Evolutionary conservation across 768 basidiomycete genomes (phyloP).

Genomic region (Mycena venus): DNA sequence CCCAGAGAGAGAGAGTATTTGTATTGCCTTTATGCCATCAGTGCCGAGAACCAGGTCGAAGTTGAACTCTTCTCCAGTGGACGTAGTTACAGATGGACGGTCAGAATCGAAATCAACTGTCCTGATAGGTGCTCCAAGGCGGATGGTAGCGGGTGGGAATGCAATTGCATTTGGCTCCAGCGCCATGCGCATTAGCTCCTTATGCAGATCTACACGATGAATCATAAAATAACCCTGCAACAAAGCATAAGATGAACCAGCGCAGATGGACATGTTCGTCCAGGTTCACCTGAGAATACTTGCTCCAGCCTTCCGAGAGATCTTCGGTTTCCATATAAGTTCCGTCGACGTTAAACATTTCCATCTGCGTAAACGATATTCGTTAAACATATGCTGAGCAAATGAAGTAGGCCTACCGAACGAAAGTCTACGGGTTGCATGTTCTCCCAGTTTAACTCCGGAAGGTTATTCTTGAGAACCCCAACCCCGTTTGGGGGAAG

Average conservation of each 20-base stretch:
- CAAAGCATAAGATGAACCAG: neutral
- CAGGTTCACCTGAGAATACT: neutral
- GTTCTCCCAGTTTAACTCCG: neutral
- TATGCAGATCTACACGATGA: constrained; percentile 26
- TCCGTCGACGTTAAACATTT: neutral
- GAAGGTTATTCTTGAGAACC: neutral
- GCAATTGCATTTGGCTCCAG: neutral
- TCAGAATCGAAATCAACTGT: neutral
- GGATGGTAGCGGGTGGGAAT: constrained; percentile 7
- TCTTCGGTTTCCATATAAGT: neutral
- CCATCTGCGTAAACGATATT: neutral
- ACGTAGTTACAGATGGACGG: neutral
- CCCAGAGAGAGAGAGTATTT: neutral
- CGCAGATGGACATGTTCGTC: too few relatives aligned
- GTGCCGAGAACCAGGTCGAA: constrained; percentile 17
- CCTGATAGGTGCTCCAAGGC: neutral
- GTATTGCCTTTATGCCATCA: constrained; percentile 17
- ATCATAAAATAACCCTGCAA: constrained; percentile 22
- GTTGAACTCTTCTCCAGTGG: constrained; percentile 12
- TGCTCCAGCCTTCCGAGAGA: neutral
- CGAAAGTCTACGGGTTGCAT: neutral
- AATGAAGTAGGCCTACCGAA: neutral
- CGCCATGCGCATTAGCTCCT: constrained; percentile 26
- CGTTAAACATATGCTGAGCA: too few relatives aligned
- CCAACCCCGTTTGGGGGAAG: constrained; percentile 15